Evolutionary conservation across 2,329 filamentous ascomycete species (phyloP), one percentile per base, ranked within the genome.

Genomic region (Fusarium subglutinans): DNA sequence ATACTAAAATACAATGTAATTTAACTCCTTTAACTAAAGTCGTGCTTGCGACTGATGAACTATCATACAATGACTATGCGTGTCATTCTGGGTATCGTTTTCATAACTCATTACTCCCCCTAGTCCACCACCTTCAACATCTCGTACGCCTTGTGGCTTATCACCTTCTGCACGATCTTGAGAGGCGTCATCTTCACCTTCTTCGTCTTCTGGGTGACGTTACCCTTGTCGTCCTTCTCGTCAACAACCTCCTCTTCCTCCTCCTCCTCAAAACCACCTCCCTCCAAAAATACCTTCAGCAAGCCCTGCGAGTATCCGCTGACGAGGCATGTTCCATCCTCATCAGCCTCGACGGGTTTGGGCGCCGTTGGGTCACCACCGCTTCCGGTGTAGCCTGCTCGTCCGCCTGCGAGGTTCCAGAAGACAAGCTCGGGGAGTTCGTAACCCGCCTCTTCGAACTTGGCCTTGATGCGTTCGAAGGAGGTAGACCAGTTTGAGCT

Each of bases 401-500:
- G 69, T 0, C 82, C 82, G 14, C 83, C 85, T 1, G 87, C 87
- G 24, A 90, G 81, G 74, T 90, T 90, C 89, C 89, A 90, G 77
- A 89, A 90, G 7, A 91, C 82, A n/a, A 91, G 80, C 77, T 88
- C 84, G 0, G 89, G 89, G 80, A 90, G 83, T 63, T 89, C 85
- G 73, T 91, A 91, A 1, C 89, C 89, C 6, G 85, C 84, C 1
- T 82, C 78, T 17, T 80, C 76, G 77, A 83, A 91, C 45, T 80
- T 78, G 26, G 67, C 68, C 76, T 86, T 81, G 77, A 91, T 85
- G 9, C 86, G 82, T 73, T 88, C 84, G 75, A 85, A 89, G 6
- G 86, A 87, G 0, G 84, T 85, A 8, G 76, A 79, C 85, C 86
- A 48, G 26, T 26, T 48, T 30, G 45, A 88, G 6, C 55, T 41